Base-by-base conservation (phyloP, 2,329 filamentous ascomycete genomes). In the Juglanconis juglandina region DNA sequence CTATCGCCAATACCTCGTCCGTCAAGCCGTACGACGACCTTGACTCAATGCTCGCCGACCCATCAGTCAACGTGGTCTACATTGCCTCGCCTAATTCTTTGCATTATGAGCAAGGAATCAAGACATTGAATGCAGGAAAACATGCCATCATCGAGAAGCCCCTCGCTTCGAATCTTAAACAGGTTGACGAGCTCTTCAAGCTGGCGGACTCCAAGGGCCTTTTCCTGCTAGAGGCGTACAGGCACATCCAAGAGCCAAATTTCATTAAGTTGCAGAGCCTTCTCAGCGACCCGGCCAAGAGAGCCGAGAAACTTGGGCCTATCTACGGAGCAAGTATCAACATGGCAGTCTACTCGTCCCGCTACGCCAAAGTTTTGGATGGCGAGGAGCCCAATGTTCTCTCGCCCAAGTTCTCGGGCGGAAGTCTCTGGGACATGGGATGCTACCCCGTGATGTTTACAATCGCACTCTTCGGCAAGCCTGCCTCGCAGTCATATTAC, bases 121-220 rank as follows among this genome's bases (percentile, higher is more conserved):
- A 79, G 62, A 74, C 74, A n/a, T 70, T 84, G 8, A 65, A 72
- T 7, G 79, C 79, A 14, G 79, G 80, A 9, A 85, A 84, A 65
- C 80, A 84, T 66, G 81, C 83, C 2, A 70, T 84, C 0, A 77
- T 78, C 5, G 82, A 85, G 68, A 85, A 85, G 65, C 81, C 82
- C 17, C 75, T 84, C 33, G 79, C 78, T 1, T 77, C 77, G 51
- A 79, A 83, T 64, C 66, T 83, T 10, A 70, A 74, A 3, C 75
- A 76, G 1, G 81, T 82, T 0, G 69, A 73, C 33, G 73, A 77
- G n/a, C 73, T 86, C 34, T 70, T 84, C 32, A 61, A 74, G 6
- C 82, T 76, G 72, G 58, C 63, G 10, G 59, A 63, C 47, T 48
- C 53, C 1, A 60, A 64, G 37, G 59, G 58, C 46, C 51, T 61